Conservation (phyloP, 208 protist species). For the Acanthamoeba sp. region DNA sequence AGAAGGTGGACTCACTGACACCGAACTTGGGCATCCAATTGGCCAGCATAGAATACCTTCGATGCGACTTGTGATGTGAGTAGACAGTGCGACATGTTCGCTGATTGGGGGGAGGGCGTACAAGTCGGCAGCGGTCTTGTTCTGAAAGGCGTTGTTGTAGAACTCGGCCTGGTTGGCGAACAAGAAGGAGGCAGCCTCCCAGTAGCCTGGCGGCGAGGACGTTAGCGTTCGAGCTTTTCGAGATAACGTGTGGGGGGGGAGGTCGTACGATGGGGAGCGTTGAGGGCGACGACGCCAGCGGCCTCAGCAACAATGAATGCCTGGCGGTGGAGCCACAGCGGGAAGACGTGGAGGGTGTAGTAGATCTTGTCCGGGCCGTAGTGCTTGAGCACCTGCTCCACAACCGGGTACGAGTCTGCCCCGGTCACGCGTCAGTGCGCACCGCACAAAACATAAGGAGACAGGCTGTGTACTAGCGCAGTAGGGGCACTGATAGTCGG, state of each 20-base stretch:
- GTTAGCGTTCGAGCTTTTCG: no score
- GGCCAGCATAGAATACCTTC: neutral
- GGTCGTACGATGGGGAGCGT: conserved; percentile 33
- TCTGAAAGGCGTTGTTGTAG: conserved; percentile 29
- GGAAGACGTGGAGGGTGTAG: conserved; percentile 58
- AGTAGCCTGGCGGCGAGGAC: neutral
- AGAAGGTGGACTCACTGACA: neutral
- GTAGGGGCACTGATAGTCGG: conserved; percentile 63
- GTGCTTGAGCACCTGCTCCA: conserved; percentile 54
- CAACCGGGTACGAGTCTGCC: conserved; percentile 15
- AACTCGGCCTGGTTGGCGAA: conserved; percentile 71
- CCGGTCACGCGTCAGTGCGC: no score
- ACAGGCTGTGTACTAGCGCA: neutral
- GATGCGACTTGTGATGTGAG: no score
- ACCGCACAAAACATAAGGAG: no score
- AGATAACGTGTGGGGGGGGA: neutral
- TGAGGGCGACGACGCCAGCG: conserved; percentile 36
- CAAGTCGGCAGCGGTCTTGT: conserved; percentile 52
- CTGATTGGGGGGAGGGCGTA: neutral
- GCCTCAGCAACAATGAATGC: conserved; percentile 56
- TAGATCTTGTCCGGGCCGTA: conserved; percentile 65
- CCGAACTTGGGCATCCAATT: conserved; percentile 61
- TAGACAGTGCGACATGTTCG: no score
- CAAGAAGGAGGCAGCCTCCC: conserved; percentile 19
- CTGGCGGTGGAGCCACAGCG: conserved; percentile 53